These are phyloP conservation scores for Arachis monticola DNA, from an alignment of 331 rosid genomes.

Conservation along the genomic window DNA sequence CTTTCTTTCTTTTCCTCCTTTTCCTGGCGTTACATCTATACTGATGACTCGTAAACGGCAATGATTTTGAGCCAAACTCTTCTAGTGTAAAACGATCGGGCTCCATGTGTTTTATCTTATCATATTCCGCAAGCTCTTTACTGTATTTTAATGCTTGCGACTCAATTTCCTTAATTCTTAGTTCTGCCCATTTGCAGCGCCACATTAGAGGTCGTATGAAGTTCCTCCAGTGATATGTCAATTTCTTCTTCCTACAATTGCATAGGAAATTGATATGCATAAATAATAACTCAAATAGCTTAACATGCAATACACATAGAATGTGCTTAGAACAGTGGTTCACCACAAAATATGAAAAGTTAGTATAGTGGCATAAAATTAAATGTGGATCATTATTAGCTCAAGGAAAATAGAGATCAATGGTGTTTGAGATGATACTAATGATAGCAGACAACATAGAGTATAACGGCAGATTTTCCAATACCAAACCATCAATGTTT, in stretches of 20 bases:
- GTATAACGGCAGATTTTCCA: slow-evolving; percentile 15
- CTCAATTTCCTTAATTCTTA: slow-evolving; percentile 72
- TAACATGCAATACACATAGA: slow-evolving; percentile 1
- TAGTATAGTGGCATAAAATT: slow-evolving; percentile 13
- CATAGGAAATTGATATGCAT: slow-evolving; percentile 34
- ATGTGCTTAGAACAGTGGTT: slow-evolving; percentile 2
- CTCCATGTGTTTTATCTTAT: slow-evolving; percentile 50
- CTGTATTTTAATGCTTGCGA: slow-evolving; percentile 63
- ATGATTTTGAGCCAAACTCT: slow-evolving; percentile 67
- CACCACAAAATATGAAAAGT: slow-evolving; percentile 30
- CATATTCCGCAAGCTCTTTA: slow-evolving; percentile 61
- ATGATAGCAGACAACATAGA: slow-evolving; percentile 28
- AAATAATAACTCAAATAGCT: slow-evolving; percentile 11
- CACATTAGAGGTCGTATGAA: slow-evolving; percentile 82
- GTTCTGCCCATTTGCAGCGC: slow-evolving; percentile 92
- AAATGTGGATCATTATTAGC: slow-evolving; percentile 25
- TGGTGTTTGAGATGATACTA: slow-evolving; percentile 20
- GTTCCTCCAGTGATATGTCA: slow-evolving; percentile 89
- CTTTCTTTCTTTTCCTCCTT: slow-evolving; percentile 84
- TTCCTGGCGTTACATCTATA: slow-evolving; percentile 51
- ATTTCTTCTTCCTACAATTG: slow-evolving; percentile 70
- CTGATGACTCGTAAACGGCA: slow-evolving; percentile 58
- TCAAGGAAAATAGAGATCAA: slow-evolving; percentile 18
- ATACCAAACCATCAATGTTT: background rate
- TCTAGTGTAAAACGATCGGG: slow-evolving; percentile 47